These are phyloP conservation scores for Lavandula angustifolia DNA, from an alignment of 257 asterid species.

Conservation along the genomic window DNA sequence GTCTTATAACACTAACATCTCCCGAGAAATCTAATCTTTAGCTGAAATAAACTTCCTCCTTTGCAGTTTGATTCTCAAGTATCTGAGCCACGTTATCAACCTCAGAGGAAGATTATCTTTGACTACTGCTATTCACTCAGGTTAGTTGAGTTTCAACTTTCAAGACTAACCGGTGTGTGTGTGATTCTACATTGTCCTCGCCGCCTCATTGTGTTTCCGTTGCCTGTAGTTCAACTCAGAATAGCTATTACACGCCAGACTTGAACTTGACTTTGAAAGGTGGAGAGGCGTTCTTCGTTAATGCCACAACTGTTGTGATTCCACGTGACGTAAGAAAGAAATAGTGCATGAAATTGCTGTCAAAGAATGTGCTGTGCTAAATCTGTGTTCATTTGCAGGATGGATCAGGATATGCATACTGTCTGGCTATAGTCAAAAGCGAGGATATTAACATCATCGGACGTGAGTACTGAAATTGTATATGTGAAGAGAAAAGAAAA, in stretches of 20 bases:
- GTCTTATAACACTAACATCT: slow-evolving; percentile 27
- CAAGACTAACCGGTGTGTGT: background rate
- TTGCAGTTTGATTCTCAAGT: slow-evolving; percentile 69
- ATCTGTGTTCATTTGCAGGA: slow-evolving; percentile 37
- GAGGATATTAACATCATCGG: slow-evolving; percentile 83
- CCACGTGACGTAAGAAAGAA: slow-evolving; percentile 46
- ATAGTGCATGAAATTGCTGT: slow-evolving; percentile 10
- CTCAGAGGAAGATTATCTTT: slow-evolving; percentile 51
- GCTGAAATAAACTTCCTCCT: slow-evolving; percentile 18
- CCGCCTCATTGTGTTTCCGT: slow-evolving; percentile 29
- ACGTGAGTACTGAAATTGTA: slow-evolving; percentile 60
- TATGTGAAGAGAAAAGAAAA: no score
- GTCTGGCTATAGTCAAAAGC: slow-evolving; percentile 82
- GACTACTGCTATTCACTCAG: slow-evolving; percentile 75
- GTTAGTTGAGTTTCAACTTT: slow-evolving; percentile 38
- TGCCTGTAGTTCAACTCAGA: slow-evolving; percentile 60
- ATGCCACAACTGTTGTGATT: slow-evolving; percentile 52
- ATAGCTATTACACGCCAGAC: slow-evolving; percentile 43
- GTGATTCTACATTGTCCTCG: slow-evolving; percentile 18
- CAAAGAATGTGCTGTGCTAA: slow-evolving; percentile 26
- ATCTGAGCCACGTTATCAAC: slow-evolving; percentile 55
- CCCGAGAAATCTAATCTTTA: background rate
- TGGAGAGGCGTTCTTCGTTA: slow-evolving; percentile 52
- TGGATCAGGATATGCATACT: slow-evolving; percentile 52
- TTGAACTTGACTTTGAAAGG: slow-evolving; percentile 87